These are phyloP conservation scores for Podaxis sp. DNA, from an alignment of 768 basidiomycete species.

Conservation along the genomic window DNA sequence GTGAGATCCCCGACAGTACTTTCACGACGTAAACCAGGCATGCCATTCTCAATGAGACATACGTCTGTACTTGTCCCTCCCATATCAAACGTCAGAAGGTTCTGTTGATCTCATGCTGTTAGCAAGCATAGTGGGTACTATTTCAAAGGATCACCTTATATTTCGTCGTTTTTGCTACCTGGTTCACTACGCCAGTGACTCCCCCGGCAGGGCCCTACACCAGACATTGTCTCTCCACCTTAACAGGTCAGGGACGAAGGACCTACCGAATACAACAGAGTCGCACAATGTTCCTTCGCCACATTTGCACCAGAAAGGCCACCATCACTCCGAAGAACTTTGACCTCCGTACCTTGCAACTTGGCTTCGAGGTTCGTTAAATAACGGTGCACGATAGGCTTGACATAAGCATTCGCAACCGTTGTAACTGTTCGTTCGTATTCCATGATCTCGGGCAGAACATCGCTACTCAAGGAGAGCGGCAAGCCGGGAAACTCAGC, in stretches of 20 bases:
- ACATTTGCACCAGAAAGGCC: slow-evolving; percentile 24
- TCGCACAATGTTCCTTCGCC: slow-evolving; percentile 27
- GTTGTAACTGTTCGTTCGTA: slow-evolving; percentile 30
- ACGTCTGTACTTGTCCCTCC: slow-evolving; percentile 30
- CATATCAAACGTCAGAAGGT: slow-evolving; percentile 30
- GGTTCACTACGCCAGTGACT: slow-evolving; percentile 26
- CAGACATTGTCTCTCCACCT: background rate
- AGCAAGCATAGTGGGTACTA: background rate
- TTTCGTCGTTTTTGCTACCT: slow-evolving; percentile 16
- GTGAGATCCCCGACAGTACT: slow-evolving; percentile 27
- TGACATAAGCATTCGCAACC: slow-evolving; percentile 29
- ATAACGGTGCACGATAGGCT: slow-evolving; percentile 26
- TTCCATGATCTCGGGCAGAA: slow-evolving; percentile 27
- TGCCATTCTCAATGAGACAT: slow-evolving; percentile 29
- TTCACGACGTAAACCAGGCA: slow-evolving; percentile 27
- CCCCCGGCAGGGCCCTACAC: slow-evolving; percentile 28
- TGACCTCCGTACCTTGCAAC: slow-evolving; percentile 22
- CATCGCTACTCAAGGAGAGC: slow-evolving; percentile 24
- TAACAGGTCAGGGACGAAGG: background rate
- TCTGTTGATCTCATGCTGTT: slow-evolving; percentile 16
- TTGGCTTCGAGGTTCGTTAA: slow-evolving; percentile 23
- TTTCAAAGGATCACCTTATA: slow-evolving; percentile 11
- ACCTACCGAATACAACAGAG: slow-evolving; percentile 23
- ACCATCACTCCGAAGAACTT: slow-evolving; percentile 28
- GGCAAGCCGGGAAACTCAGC: slow-evolving; percentile 27